phyloP scores from a whole-genome alignment of 2,329 filamentous ascomycete genomes.

The Colletotrichum somersetense region DNA sequence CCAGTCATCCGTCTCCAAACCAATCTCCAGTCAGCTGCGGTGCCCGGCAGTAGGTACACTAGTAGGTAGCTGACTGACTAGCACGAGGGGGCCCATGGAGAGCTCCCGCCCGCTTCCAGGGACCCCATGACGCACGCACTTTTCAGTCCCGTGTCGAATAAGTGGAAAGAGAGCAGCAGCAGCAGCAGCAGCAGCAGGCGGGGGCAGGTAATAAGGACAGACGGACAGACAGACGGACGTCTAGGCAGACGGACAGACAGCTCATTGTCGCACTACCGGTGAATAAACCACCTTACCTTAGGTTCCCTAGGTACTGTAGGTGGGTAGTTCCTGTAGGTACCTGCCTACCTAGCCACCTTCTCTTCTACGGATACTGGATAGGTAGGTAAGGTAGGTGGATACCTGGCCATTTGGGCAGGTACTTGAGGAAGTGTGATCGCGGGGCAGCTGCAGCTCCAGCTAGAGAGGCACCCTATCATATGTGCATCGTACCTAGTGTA shows the following conservation, averaged over 20 bases:
- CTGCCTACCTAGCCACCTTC: too few relatives aligned
- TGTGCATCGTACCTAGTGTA: too few relatives aligned
- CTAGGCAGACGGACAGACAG: too few relatives aligned
- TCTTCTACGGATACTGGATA: too few relatives aligned
- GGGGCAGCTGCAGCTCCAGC: slow-evolving; percentile 19
- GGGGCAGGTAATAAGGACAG: not conserved
- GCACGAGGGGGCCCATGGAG: not conserved
- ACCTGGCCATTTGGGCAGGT: not conserved
- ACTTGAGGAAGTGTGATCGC: slow-evolving; percentile 4
- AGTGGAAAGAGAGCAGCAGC: not conserved
- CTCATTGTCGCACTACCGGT: too few relatives aligned
- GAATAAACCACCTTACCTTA: too few relatives aligned
- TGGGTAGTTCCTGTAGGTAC: too few relatives aligned
- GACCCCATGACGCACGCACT: slow-evolving; percentile 34
- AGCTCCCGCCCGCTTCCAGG: slow-evolving; percentile 21
- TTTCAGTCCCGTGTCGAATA: slow-evolving; percentile 26
- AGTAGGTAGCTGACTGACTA: not conserved
- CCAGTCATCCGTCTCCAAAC: slow-evolving; percentile 1
- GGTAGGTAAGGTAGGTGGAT: not conserved
- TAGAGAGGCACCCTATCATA: not conserved
- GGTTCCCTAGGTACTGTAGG: too few relatives aligned
- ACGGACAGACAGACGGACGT: too few relatives aligned
- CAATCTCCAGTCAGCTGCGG: slow-evolving; percentile 28
- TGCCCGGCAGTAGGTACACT: not conserved
- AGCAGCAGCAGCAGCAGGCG: too few relatives aligned